Evolutionary conservation across 768 basidiomycete genomes (phyloP).

Genomic region (Tricholoma hemisulphureum): DNA sequence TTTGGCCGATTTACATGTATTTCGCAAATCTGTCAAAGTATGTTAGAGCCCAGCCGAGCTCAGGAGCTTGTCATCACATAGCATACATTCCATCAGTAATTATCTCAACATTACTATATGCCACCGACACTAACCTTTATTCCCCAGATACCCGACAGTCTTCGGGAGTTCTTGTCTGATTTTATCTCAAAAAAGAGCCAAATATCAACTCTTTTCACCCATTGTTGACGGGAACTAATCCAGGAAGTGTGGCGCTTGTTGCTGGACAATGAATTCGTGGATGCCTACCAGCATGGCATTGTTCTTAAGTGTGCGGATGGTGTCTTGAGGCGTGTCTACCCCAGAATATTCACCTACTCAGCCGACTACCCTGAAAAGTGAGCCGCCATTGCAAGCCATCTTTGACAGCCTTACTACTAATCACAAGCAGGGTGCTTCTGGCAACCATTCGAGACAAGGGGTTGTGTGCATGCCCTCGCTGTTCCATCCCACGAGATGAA

Average conservation of each 20-base stretch:
- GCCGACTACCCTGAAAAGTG: slow-evolving; percentile 38
- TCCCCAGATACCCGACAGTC: slow-evolving; percentile 25
- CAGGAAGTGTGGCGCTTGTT: slow-evolving; percentile 24
- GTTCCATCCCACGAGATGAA: slow-evolving; percentile 16
- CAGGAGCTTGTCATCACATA: too few species aligned
- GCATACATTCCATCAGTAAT: too few species aligned
- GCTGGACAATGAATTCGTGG: too few species aligned
- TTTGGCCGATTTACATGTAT: background rate
- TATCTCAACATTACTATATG: background rate
- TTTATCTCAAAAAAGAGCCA: slow-evolving; percentile 12
- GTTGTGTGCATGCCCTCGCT: slow-evolving; percentile 28
- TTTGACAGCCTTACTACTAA: too few species aligned
- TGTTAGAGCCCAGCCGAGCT: too few species aligned
- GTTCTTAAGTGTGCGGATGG: slow-evolving; percentile 29
- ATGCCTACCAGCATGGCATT: slow-evolving; percentile 28
- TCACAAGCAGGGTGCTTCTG: slow-evolving; percentile 12
- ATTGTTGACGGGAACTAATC: slow-evolving; percentile 29
- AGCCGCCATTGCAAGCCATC: too few species aligned
- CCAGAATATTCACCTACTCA: slow-evolving; percentile 29
- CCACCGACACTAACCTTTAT: too few species aligned
- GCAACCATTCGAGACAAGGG: slow-evolving; percentile 25
- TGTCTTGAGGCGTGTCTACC: slow-evolving; percentile 24
- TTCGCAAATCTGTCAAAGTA: background rate
- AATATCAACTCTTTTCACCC: slow-evolving; percentile 12
- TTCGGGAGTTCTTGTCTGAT: slow-evolving; percentile 21